These are phyloP conservation scores for Arctostaphylos glauca DNA, from an alignment of 148 eudicot species.

Conservation along the genomic window DNA sequence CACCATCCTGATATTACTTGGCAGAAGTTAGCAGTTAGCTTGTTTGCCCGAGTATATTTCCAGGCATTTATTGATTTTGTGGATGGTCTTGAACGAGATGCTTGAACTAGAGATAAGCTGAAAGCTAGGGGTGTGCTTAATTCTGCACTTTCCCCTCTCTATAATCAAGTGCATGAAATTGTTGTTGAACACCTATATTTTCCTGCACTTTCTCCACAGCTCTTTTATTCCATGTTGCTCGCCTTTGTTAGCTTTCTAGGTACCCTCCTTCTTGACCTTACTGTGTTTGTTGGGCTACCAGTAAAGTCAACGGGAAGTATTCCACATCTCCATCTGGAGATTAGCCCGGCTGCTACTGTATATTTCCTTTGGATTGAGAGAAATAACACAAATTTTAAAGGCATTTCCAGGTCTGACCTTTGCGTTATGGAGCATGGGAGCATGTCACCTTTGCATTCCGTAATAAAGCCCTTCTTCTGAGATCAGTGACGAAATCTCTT, in stretches of 20 bases:
- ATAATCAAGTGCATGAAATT: not conserved
- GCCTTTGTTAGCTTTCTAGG: not conserved
- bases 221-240: not conserved
- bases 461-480: not conserved
- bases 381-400: not conserved
- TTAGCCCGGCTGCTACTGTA: not conserved
- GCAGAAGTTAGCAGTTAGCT: not conserved
- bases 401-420: not conserved
- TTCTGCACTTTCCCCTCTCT: not conserved
- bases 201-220: not conserved
- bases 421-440: not conserved
- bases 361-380: not conserved
- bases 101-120: not conserved
- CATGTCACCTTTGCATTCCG: not conserved
- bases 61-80: too few species aligned
- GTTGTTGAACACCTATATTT: not conserved
- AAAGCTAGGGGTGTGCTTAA: not conserved
- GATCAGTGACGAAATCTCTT: not conserved
- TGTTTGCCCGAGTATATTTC: not conserved
- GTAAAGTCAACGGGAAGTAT: not conserved
- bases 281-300: not conserved
- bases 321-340: not conserved
- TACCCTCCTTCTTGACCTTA: not conserved
- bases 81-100: not conserved
- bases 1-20: not conserved